Evolutionary conservation across 257 asterid genomes (phyloP).

Genomic region (Echites panduratus): DNA sequence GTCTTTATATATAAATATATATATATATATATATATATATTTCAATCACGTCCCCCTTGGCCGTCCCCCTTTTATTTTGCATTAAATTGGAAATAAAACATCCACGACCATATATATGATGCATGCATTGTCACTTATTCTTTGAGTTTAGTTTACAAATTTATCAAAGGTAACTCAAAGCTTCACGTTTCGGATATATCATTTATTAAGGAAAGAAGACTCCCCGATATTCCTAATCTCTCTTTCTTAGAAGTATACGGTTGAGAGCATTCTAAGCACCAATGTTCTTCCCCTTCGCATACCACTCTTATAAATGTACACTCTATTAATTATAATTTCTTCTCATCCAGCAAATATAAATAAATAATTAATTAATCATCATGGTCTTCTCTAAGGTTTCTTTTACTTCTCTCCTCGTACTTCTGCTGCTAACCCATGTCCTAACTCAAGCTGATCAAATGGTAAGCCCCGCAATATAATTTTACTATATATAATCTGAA

Average conservation of each 20-base stretch:
- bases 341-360: background rate
- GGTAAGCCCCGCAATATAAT: constrained; percentile 15
- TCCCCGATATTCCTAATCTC: background rate
- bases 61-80: too few relatives aligned
- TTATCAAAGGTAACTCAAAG: background rate
- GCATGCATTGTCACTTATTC: background rate
- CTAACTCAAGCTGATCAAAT: constrained; percentile 24
- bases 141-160: background rate
- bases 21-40: too few relatives aligned
- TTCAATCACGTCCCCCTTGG: too few relatives aligned
- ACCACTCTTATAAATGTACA: background rate
- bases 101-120: too few relatives aligned
- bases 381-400: constrained; percentile 27
- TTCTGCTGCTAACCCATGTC: constrained; percentile 12
- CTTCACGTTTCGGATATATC: constrained; percentile 1
- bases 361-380: too few relatives aligned
- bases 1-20: too few relatives aligned
- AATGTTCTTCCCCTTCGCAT: background rate
- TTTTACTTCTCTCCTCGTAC: constrained; percentile 20
- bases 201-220: background rate
- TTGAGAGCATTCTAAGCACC: too few relatives aligned
- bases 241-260: background rate
- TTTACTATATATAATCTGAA: background rate
- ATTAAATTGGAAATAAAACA: too few relatives aligned
- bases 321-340: background rate